Evolutionary conservation across 345 rosid species (phyloP), one percentile per base, ranked within the genome.

Genomic region (Ceriops zippeliana): DNA sequence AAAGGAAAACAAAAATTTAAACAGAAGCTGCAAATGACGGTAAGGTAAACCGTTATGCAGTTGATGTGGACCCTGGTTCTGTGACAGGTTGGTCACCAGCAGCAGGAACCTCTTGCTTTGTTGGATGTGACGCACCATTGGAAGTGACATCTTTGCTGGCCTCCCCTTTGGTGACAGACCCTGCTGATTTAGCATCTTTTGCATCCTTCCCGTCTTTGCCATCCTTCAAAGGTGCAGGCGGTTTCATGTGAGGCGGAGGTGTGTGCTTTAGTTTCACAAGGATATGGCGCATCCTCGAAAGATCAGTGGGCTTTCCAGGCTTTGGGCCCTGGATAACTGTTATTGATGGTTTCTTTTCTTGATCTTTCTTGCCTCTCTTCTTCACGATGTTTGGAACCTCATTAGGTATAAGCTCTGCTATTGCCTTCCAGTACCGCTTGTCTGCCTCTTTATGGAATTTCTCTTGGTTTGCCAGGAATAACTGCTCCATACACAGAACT

Each of bases 291-390:
- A 77, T 63, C 52, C 80, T 77, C 3, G 80, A 63, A 32, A 77
- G 73, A 58, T 77, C 80, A 1, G 80, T 72, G 34, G 76, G 80
- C 64, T 77, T 77, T 63, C 80, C 80, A 24, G 80, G 80, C 42
- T 77, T 77, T 35, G 80, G 80, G 10, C 80, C 80, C 51, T 77
- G 80, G 22, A 72, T 22, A 28, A 77, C 74, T 5, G 80, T 71
- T 16, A 76, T 59, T 19, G 73, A 67, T 49, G 80, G 80, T 52
- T 63, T 76, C 73, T 72, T 76, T 21, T 76, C 76, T 59, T 71
- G 80, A n/a, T 76, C 80, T 46, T 76, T 76, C 73, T 76, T 76
- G 58, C 80, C 80, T 76, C 80, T 76, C 76, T 46, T 76, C 62
- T 67, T 72, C 80, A 68, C 73, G 46, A 76, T 76, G 34, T 72